phyloP scores from a whole-genome alignment of 2,329 filamentous ascomycete species.

The Epichloe uncinata region DNA sequence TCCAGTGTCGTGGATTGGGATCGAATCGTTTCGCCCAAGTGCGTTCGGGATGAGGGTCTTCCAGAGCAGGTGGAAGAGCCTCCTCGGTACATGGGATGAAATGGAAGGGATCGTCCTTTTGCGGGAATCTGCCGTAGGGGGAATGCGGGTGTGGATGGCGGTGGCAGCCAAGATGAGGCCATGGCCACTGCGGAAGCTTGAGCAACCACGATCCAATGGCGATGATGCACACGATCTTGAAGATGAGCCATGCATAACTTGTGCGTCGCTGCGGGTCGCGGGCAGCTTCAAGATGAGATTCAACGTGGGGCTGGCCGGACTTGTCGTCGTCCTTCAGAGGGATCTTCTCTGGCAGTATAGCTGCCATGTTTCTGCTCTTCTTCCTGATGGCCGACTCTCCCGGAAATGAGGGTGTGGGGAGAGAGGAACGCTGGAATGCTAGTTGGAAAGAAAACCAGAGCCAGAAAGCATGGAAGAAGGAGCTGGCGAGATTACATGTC shows the following conservation, averaged over 20 bases:
- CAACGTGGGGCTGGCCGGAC: background rate
- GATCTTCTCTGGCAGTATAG: background rate
- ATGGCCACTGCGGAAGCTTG: constrained; percentile 1
- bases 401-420: background rate
- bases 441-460: too few relatives aligned
- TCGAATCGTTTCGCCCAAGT: constrained; percentile 31
- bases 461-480: too few relatives aligned
- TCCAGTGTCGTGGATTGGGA: constrained; percentile 31
- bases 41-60: constrained; percentile 21
- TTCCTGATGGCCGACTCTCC: background rate
- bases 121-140: constrained; percentile 21
- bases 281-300: background rate
- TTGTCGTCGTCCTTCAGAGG: background rate
- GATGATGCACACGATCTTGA: constrained; percentile 1
- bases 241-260: background rate
- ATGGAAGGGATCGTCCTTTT: constrained; percentile 28
- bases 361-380: background rate
- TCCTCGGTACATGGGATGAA: constrained; percentile 33
- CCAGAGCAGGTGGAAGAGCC: constrained; percentile 27
- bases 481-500: background rate
- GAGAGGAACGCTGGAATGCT: background rate
- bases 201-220: background rate
- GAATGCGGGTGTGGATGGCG: constrained; percentile 1
- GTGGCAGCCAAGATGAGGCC: constrained; percentile 5
- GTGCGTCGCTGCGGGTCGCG: background rate